phyloP scores from a whole-genome alignment of 257 asterid species.

The Ilex asprella region DNA sequence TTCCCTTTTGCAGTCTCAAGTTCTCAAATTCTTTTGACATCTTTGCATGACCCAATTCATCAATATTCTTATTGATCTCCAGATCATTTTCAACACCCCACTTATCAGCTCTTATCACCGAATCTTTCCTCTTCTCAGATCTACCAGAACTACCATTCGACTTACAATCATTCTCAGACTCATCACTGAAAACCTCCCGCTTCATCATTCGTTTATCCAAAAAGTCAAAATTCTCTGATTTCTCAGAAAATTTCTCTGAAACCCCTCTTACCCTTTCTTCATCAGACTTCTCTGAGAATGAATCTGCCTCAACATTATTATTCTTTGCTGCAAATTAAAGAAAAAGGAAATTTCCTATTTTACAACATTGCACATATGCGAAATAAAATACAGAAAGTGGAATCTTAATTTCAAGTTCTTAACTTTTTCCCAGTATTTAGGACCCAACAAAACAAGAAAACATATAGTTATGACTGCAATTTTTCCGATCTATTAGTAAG shows the following conservation, averaged over 20 bases:
- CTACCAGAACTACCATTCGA: constrained; percentile 45
- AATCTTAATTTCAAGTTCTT: no score
- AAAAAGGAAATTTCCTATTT: neutral
- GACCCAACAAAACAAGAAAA: no score
- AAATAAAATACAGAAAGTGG: no score
- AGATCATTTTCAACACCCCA: constrained; percentile 23
- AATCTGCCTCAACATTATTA: constrained; percentile 8
- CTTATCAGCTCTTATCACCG: constrained; percentile 17
- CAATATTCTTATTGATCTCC: constrained; percentile 17
- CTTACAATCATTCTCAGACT: constrained; percentile 48
- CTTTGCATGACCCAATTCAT: constrained; percentile 19
- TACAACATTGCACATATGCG: neutral
- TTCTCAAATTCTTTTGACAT: constrained; percentile 23
- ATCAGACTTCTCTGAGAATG: constrained; percentile 46
- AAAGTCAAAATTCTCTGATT: constrained; percentile 28
- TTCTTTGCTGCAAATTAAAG: neutral
- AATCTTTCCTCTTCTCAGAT: constrained; percentile 27
- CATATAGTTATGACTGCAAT: no score
- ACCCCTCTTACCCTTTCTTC: constrained; percentile 35
- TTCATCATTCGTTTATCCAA: constrained; percentile 33
- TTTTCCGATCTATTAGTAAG: no score
- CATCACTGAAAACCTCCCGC: constrained; percentile 26
- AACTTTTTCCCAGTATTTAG: no score
- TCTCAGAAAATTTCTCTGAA: constrained; percentile 33
- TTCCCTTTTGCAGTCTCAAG: constrained; percentile 13